Evolutionary conservation across 2,329 filamentous ascomycete species (phyloP).

Genomic region (Botrytis galanthina): DNA sequence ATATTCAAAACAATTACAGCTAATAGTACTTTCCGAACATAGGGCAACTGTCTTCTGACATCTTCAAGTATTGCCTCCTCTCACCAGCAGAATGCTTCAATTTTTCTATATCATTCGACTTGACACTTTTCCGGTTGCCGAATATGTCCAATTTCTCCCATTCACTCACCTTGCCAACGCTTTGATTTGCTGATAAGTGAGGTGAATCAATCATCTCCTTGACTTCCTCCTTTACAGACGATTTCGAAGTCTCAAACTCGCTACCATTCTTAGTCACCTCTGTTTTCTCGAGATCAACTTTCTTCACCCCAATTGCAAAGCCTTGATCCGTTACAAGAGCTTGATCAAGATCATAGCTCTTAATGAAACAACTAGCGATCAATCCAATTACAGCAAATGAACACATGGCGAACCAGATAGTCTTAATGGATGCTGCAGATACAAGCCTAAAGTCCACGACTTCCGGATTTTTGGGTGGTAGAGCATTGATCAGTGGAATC

Average conservation of each 20-base stretch:
- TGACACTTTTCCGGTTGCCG: neutral
- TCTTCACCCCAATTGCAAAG: neutral
- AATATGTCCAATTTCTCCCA: neutral
- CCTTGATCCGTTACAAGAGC: slow-evolving; percentile 47
- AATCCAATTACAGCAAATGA: slow-evolving; percentile 48
- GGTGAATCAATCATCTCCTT: neutral
- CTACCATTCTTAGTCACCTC: neutral
- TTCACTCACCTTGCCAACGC: neutral
- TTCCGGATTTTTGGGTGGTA: neutral
- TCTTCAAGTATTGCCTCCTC: neutral
- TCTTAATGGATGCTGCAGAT: slow-evolving; percentile 52
- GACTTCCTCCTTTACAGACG: neutral
- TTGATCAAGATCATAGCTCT: slow-evolving; percentile 47
- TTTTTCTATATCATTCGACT: neutral
- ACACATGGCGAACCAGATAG: slow-evolving; percentile 53
- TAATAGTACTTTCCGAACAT: neutral
- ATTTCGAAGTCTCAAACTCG: neutral
- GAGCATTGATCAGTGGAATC: neutral
- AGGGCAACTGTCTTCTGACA: neutral
- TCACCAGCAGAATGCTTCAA: neutral
- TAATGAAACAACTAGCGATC: slow-evolving; percentile 47
- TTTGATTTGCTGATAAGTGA: neutral
- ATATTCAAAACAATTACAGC: neutral
- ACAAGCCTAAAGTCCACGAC: slow-evolving; percentile 29
- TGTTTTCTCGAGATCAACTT: neutral